Percentiles rank a stretch among this genome's conserved stretches.
Evolutionary conservation across 176 grass and related monocot genomes (phyloP).

Genomic region (Oryza glumipatula): DNA sequence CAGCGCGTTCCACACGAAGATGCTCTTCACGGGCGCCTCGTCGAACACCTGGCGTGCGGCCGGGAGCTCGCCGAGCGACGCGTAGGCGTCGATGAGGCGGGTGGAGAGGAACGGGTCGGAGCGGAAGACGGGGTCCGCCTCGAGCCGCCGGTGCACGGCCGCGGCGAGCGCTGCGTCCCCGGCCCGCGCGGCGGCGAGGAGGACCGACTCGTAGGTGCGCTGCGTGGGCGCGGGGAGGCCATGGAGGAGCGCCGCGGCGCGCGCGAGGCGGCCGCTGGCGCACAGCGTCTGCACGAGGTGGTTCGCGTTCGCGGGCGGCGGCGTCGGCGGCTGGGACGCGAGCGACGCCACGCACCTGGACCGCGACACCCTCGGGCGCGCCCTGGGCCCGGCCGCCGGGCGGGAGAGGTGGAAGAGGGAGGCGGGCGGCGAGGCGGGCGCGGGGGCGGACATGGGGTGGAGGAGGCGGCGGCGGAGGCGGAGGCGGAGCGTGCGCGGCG

Average conservation of each 20-base stretch:
- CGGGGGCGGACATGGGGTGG: conserved; percentile 33
- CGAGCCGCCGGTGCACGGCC: conserved; percentile 54
- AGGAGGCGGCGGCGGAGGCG: conserved; percentile 24
- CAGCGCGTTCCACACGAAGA: conserved; percentile 86
- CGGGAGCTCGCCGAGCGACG: conserved; percentile 46
- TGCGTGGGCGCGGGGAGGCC: conserved; percentile 65
- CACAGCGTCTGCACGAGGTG: conserved; percentile 74
- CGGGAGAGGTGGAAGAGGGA: conserved; percentile 26
- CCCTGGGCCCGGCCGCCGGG: conserved; percentile 20
- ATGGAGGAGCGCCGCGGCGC: conserved; percentile 59
- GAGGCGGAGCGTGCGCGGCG: conserved; percentile 23
- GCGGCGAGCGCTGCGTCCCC: conserved; percentile 44
- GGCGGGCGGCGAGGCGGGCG: conserved; percentile 34
- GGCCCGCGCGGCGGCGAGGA: conserved; percentile 50
- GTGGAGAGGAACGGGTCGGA: conserved; percentile 73
- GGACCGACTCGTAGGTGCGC: conserved; percentile 78
- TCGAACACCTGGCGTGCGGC: conserved; percentile 79
- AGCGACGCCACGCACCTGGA: conserved; percentile 41
- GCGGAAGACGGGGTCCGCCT: conserved; percentile 53
- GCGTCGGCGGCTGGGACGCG: not conserved
- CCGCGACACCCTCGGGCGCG: conserved; percentile 24
- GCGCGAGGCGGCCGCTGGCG: conserved; percentile 55
- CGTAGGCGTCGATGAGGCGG: conserved; percentile 76
- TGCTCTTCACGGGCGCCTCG: conserved; percentile 61
- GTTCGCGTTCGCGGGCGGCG: conserved; percentile 42